phyloP scores from a whole-genome alignment of 805 yeast species.

The Diddensiella caesifluorescens region DNA sequence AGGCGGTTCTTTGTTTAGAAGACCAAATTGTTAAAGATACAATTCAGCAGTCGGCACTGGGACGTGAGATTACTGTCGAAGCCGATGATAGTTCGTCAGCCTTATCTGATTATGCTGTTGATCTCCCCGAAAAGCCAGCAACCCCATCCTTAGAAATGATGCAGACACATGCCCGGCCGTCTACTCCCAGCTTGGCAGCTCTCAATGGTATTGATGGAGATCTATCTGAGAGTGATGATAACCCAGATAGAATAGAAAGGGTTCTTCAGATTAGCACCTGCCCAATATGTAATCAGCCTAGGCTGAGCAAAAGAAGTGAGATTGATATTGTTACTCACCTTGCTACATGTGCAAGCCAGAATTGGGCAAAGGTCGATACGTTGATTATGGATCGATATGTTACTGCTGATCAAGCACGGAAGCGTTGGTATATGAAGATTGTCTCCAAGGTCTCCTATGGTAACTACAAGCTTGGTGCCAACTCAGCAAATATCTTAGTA shows the following conservation, averaged over 20 bases:
- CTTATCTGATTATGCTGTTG: background rate
- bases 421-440: conserved; percentile 82
- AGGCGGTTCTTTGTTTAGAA: conserved; percentile 50
- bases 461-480: conserved; percentile 74
- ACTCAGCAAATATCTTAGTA: conserved; percentile 89
- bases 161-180: no score
- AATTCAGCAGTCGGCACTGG: conserved; percentile 1
- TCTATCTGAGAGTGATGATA: conserved; percentile 6
- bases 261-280: conserved; percentile 64
- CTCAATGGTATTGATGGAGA: conserved; percentile 5
- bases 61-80: conserved; percentile 1
- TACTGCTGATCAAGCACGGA: conserved; percentile 74
- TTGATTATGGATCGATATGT: conserved; percentile 64
- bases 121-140: no score
- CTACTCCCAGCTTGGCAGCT: background rate
- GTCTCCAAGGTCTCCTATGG: conserved; percentile 85
- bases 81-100: background rate
- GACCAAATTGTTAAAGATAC: conserved; percentile 30
- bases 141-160: background rate
- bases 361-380: conserved; percentile 65
- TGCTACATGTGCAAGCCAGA: conserved; percentile 77
- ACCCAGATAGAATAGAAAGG: conserved; percentile 30
- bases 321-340: conserved; percentile 78
- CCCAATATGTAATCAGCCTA: conserved; percentile 69
- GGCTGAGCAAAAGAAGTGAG: conserved; percentile 49